phyloP scores from a whole-genome alignment of 2,329 filamentous ascomycete genomes.

The Dothidotthia symphoricarpi region DNA sequence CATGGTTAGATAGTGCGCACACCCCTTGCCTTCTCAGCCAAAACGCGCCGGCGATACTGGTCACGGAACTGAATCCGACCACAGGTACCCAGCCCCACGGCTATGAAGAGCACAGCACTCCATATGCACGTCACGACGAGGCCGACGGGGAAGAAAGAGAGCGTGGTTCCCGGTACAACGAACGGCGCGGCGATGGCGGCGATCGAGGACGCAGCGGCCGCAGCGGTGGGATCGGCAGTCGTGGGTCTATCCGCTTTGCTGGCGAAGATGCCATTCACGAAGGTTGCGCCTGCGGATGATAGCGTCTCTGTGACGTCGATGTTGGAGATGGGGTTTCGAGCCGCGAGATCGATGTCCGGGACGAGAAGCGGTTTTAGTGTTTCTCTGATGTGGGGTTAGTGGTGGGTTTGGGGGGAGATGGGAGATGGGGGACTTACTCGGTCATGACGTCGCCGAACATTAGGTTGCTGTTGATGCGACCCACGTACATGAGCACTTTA shows the following conservation, averaged over 20 bases:
- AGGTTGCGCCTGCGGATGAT: slow-evolving; percentile 67
- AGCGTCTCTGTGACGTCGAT: slow-evolving; percentile 61
- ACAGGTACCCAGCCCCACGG: slow-evolving; percentile 62
- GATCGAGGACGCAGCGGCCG: slow-evolving; percentile 43
- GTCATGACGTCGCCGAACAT: slow-evolving; percentile 55
- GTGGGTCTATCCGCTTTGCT: slow-evolving; percentile 53
- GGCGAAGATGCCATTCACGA: slow-evolving; percentile 69
- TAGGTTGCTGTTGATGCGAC: slow-evolving; percentile 61
- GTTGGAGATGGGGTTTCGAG: slow-evolving; percentile 49
- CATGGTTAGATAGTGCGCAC: slow-evolving; percentile 38
- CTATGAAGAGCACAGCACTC: slow-evolving; percentile 55
- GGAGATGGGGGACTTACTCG: slow-evolving; percentile 52
- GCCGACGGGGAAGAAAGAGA: slow-evolving; percentile 69
- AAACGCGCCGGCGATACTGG: slow-evolving; percentile 57
- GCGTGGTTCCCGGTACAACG: slow-evolving; percentile 64
- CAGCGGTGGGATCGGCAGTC: slow-evolving; percentile 44
- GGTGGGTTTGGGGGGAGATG: not conserved
- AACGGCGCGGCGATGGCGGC: slow-evolving; percentile 53
- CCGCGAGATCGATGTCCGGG: slow-evolving; percentile 66
- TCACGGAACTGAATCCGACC: slow-evolving; percentile 66
- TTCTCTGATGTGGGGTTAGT: slow-evolving; percentile 45
- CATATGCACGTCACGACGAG: slow-evolving; percentile 65
- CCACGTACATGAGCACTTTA: slow-evolving; percentile 67
- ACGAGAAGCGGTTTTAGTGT: slow-evolving; percentile 63
- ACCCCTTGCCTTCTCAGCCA: slow-evolving; percentile 38